These are phyloP conservation scores for Capsicum rhomboideum DNA, from an alignment of 257 asterid genomes.

Conservation along the genomic window DNA sequence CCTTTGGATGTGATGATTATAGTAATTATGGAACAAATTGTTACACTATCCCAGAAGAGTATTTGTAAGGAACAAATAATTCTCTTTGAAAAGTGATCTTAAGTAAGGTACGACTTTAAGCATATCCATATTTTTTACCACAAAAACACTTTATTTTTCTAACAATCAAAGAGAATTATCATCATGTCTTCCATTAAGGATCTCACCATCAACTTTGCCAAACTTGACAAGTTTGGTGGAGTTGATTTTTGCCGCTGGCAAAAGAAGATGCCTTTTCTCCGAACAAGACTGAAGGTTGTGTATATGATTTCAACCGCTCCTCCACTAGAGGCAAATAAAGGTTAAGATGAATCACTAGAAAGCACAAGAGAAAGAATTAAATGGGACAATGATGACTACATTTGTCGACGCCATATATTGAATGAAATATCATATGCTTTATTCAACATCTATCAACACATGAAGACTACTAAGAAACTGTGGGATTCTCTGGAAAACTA, in stretches of 20 bases:
- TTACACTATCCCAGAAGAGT: not conserved
- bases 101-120: not conserved
- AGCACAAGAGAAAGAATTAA: not conserved
- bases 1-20: too few relatives aligned
- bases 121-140: not conserved
- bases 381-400: not conserved
- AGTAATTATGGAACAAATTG: too few relatives aligned
- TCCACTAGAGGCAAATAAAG: not conserved
- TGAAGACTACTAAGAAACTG: not conserved
- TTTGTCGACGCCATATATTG: not conserved
- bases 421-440: not conserved
- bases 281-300: not conserved
- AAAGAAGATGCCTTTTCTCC: too few relatives aligned
- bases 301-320: not conserved
- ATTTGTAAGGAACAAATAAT: not conserved
- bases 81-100: not conserved
- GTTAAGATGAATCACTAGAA: not conserved
- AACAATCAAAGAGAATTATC: not conserved
- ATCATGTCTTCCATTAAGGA: too few relatives aligned
- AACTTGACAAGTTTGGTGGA: too few relatives aligned
- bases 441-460: too few relatives aligned
- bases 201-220: too few relatives aligned
- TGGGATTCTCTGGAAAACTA: not conserved
- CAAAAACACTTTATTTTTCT: too few relatives aligned
- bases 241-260: too few relatives aligned